Evolutionary conservation across 1,139 yeast species (phyloP).

Genomic region (Saccharomyces pastorianus): DNA sequence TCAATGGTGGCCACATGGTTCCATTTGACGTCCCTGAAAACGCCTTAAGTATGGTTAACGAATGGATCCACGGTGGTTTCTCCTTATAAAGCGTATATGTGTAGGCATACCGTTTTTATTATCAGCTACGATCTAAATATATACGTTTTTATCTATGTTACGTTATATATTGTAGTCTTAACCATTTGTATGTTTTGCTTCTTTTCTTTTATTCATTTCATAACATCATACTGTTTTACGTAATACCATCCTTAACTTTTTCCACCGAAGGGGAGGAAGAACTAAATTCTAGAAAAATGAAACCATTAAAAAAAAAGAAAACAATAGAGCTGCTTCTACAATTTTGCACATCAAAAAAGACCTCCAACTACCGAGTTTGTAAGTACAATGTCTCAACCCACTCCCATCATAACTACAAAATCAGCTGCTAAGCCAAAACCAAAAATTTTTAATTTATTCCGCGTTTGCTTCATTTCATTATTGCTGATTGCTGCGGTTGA

Average conservation of each 20-base stretch:
- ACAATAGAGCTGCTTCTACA: neutral
- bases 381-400: neutral
- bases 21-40: conserved; percentile 76
- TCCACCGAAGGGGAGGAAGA: neutral
- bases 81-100: conserved; percentile 12
- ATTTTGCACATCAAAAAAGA: neutral
- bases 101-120: neutral
- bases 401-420: conserved; percentile 1
- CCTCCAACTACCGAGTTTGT: neutral
- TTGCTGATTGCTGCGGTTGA: conserved; percentile 34
- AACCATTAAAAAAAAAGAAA: neutral
- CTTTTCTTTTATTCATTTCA: neutral
- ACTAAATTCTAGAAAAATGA: neutral
- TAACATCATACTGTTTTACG: neutral
- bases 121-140: neutral
- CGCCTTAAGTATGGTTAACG: conserved; percentile 66
- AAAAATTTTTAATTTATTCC: conserved; percentile 26
- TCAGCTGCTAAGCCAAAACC: conserved; percentile 9
- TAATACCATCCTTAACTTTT: neutral
- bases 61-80: conserved; percentile 59
- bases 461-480: conserved; percentile 27
- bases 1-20: conserved; percentile 68
- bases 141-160: neutral
- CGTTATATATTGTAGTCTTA: neutral
- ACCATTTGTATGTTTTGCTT: neutral